Evolutionary conservation across 192 early-diverging fungal genomes (phyloP), one percentile per base, ranked within the genome.

Genomic region (Podila epicladia): DNA sequence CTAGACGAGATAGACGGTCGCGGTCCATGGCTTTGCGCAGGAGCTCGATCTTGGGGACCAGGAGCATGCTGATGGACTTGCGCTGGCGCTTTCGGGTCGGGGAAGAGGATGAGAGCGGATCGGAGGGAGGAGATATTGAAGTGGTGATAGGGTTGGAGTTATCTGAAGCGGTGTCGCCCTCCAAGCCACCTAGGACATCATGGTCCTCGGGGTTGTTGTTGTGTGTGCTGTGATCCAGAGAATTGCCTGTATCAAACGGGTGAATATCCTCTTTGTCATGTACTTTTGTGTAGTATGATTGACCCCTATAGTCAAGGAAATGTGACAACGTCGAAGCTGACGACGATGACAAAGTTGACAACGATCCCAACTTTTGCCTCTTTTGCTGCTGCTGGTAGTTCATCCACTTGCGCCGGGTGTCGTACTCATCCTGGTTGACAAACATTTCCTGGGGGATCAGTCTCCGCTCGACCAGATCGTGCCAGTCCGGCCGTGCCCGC

Each of bases 391-490:
- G 63, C n/a, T 53, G 67, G 45, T 69, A 65, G 9, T 20, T n/a
- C 49, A 20, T 67, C 66, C 66, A 67, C 32, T 48, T 61, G 17
- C 59, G 29, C 49, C 61, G 62, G 22, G 59, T 45, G 32, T 74
- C 73, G 20, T 31, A 68, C 26, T 68, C 73, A 2, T 74, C 73
- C 13, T 65, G 62, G 29, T 31, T 61, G 2, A 71, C 38, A 66
- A 71, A 78, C 64, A 67, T 70, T 53, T 77, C 74, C 22, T 65
- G 68, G 4, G 68, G 74, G 22, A 77, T 77, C 33, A 77, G 22
- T 13, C 74, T 68, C 17, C 74, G 32, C 22, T 77, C 74, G 15
- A 77, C 74, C 57, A 77, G 41, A 2, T 71, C 68, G 41, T 60
- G 58, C 74, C 67, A 77, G 33, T 77, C 58, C 0, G 74, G 74